Evolutionary conservation across 1,139 yeast genomes (phyloP).

Genomic region (Pichia inconspicua): DNA sequence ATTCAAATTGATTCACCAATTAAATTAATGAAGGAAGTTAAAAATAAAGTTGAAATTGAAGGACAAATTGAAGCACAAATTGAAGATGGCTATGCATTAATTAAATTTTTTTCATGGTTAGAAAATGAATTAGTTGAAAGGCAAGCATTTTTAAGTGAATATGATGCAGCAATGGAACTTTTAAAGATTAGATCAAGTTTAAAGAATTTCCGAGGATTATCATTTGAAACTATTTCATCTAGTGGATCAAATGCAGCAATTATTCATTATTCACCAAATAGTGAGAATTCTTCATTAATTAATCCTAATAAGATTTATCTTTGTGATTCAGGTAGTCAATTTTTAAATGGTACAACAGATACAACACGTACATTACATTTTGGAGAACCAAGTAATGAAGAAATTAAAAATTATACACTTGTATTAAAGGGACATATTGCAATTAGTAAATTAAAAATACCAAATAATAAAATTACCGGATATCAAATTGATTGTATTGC

Average conservation of each 20-base stretch:
- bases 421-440: conserved; percentile 92
- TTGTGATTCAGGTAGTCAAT: conserved; percentile 92
- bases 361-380: conserved; percentile 90
- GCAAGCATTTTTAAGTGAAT: conserved; percentile 63
- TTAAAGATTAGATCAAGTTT: conserved; percentile 55
- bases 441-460: conserved; percentile 68
- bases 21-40: conserved; percentile 68
- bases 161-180: conserved; percentile 66
- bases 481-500: conserved; percentile 78
- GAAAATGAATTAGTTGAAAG: conserved; percentile 54
- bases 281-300: conserved; percentile 54
- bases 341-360: conserved; percentile 92
- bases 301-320: conserved; percentile 74
- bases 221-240: conserved; percentile 89
- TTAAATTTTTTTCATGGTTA: conserved; percentile 80
- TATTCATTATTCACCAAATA: conserved; percentile 78
- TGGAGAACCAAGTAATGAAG: conserved; percentile 58
- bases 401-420: conserved; percentile 69
- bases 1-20: conserved; percentile 54
- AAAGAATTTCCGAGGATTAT: conserved; percentile 65
- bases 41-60: conserved; percentile 61
- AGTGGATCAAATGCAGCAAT: conserved; percentile 91
- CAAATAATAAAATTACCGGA: conserved; percentile 74
- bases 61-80: conserved; percentile 77
- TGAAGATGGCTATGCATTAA: conserved; percentile 80